Conservation (phyloP, 2,329 filamentous ascomycete species). For the Tetracladium maxilliforme region DNA sequence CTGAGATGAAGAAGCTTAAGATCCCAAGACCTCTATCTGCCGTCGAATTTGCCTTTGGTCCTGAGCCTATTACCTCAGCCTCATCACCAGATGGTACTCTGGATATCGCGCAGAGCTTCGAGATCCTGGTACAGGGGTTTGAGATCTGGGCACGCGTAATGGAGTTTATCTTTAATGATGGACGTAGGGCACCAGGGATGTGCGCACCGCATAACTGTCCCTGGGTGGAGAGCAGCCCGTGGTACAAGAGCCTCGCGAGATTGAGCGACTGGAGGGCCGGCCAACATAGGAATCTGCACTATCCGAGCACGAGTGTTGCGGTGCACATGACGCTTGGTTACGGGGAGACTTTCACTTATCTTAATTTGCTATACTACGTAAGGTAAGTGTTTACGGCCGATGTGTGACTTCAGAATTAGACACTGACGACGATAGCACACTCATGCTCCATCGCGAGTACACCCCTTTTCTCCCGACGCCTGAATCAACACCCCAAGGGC, state of each 20-base stretch:
- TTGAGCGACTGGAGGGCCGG: slow-evolving; percentile 18
- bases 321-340: slow-evolving; percentile 22
- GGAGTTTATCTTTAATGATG: slow-evolving; percentile 25
- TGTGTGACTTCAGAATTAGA: background rate
- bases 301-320: slow-evolving; percentile 22
- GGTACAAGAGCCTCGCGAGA: slow-evolving; percentile 14
- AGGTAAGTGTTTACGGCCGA: slow-evolving; percentile 16
- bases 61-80: slow-evolving; percentile 3
- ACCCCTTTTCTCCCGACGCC: slow-evolving; percentile 24
- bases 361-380: slow-evolving; percentile 27
- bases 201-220: slow-evolving; percentile 21
- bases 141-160: slow-evolving; percentile 26
- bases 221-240: slow-evolving; percentile 20
- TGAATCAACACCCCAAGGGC: slow-evolving; percentile 18
- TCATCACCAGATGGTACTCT: slow-evolving; percentile 2
- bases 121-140: slow-evolving; percentile 22
- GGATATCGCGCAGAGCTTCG: slow-evolving; percentile 9
- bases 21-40: slow-evolving; percentile 7
- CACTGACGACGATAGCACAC: slow-evolving; percentile 11
- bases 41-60: slow-evolving; percentile 22
- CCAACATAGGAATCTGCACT: slow-evolving; percentile 19
- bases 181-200: slow-evolving; percentile 22
- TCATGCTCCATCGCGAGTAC: slow-evolving; percentile 27
- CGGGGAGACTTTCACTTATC: slow-evolving; percentile 24
- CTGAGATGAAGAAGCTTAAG: too few relatives aligned